phyloP scores from a whole-genome alignment of 2,329 filamentous ascomycete species.

The Penicillium sp. region DNA sequence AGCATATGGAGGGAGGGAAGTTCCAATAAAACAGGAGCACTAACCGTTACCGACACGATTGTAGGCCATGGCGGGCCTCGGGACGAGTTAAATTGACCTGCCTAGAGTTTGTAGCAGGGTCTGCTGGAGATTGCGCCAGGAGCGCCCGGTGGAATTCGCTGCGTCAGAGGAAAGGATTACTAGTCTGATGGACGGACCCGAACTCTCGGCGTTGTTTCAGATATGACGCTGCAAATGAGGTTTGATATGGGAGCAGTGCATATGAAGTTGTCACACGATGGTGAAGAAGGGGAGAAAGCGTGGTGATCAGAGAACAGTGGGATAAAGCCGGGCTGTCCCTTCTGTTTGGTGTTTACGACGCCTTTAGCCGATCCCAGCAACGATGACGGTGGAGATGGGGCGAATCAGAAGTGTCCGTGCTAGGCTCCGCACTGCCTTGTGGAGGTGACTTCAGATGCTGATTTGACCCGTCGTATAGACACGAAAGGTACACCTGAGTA shows the following conservation, averaged over 20 bases:
- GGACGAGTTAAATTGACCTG: conserved; percentile 25
- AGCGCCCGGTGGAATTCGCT: conserved; percentile 18
- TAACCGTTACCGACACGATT: conserved; percentile 66
- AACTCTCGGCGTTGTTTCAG: conserved; percentile 26
- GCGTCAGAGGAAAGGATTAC: conserved; percentile 15
- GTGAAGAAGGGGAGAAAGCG: conserved; percentile 1
- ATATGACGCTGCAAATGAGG: conserved; percentile 9
- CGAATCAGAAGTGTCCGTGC: conserved; percentile 20
- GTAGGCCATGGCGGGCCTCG: conserved; percentile 57
- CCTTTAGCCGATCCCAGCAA: conserved; percentile 16
- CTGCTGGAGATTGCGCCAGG: conserved; percentile 33
- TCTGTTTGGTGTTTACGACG: conserved; percentile 27
- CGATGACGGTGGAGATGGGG: conserved; percentile 20
- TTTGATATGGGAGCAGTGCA: conserved; percentile 3
- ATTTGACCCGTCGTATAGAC: conserved; percentile 1
- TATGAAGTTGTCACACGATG: conserved; percentile 11
- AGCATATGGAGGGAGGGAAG: conserved; percentile 15
- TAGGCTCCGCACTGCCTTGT: conserved; percentile 19
- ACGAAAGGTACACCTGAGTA: background rate
- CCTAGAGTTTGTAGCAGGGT: conserved; percentile 22
- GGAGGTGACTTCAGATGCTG: background rate
- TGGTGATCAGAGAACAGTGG: conserved; percentile 2
- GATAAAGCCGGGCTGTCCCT: conserved; percentile 8
- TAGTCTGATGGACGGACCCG: conserved; percentile 16
- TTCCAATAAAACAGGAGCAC: conserved; percentile 35